A percentile compares a stretch with the other conserved stretches of the same genome.
These are phyloP conservation scores for Clonostachys sp. DNA, from an alignment of 2,329 filamentous ascomycete species.

Conservation along the genomic window DNA sequence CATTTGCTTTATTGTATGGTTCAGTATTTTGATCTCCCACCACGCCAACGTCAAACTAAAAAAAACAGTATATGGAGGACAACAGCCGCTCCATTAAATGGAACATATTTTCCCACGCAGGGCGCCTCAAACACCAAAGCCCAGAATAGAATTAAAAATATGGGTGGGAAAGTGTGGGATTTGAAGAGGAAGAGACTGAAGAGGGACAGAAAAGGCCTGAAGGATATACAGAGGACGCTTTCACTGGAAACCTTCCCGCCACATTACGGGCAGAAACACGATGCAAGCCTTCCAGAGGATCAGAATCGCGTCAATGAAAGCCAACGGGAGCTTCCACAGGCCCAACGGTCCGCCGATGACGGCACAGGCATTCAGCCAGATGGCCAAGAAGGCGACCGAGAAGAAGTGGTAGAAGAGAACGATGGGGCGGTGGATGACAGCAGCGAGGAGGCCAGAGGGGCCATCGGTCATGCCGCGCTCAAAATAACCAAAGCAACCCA, in stretches of 20 bases:
- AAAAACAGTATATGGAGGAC: too few relatives aligned
- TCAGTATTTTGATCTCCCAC: too few relatives aligned
- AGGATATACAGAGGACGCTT: neutral
- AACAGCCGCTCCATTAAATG: too few relatives aligned
- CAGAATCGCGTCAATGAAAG: conserved; percentile 59
- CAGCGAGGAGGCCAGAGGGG: conserved; percentile 76
- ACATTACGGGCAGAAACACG: conserved; percentile 80
- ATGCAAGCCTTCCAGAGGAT: conserved; percentile 78
- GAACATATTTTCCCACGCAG: too few relatives aligned
- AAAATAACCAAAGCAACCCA: conserved; percentile 93
- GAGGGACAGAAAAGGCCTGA: too few relatives aligned
- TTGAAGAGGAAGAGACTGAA: too few relatives aligned
- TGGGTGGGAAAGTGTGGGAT: too few relatives aligned
- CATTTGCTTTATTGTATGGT: too few relatives aligned
- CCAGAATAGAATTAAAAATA: too few relatives aligned
- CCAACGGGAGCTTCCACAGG: conserved; percentile 49
- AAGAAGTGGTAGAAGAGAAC: conserved; percentile 93
- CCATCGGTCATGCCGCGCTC: conserved; percentile 69
- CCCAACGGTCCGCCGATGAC: conserved; percentile 27
- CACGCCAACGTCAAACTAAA: too few relatives aligned
- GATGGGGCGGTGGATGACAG: conserved; percentile 71
- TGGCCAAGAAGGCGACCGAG: conserved; percentile 80
- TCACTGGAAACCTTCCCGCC: conserved; percentile 50
- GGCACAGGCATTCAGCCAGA: conserved; percentile 57
- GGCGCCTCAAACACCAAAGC: too few relatives aligned